Evolutionary conservation across 129 eudicot species (phyloP), one percentile per base, ranked within the genome.

Genomic region (sunflower (Helianthus annuus)): DNA sequence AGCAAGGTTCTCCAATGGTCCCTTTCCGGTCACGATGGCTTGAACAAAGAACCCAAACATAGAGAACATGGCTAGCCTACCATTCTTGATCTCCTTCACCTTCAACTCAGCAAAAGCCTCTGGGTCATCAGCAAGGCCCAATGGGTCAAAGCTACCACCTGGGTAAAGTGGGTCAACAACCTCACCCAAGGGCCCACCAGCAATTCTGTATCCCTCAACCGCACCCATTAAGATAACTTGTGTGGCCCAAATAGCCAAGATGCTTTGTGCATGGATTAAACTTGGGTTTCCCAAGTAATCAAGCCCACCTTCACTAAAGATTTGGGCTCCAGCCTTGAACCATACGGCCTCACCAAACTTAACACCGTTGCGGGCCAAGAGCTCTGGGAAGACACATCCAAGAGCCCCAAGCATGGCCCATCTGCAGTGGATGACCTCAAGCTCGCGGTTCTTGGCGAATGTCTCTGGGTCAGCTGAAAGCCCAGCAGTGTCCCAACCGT

Each of bases 321-420:
- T 88, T 59, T 87, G 93, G 10, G 93, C 52, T 40, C 93, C 93
- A 36, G 93, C 93, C 85, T 87, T 87, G 87, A 87, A 87, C 93
- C 93, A 84, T 13, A 84, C 87, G 7, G 89, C 93, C 66, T 84
- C 93, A 17, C 89, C 93, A 12, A 87, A 87, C 82, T 87, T 87
- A 52, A 87, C 93, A 13, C 87, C 93, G 5, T 87, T 87, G 9
- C 93, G 89, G 69, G 93, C 82, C 80, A 87, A 69, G 34, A 87
- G 93, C 82, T 87, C 89, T 0, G 93, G 93, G 82, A 87, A 87
- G 14, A 87, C 87, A 52, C 93, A 87, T 0, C 93, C 93, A 2
- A 87, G 85, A 48, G 93, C 93, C 7, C 84, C 84, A 36, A 80
- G 84, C 84, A 80, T 80, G 73, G 84, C 84, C 84, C 84, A 80